Percentiles rank a stretch among this genome's conserved stretches.
Conservation (phyloP, 2,329 filamentous ascomycete species). For the Phaeosphaeriaceae sp. region DNA sequence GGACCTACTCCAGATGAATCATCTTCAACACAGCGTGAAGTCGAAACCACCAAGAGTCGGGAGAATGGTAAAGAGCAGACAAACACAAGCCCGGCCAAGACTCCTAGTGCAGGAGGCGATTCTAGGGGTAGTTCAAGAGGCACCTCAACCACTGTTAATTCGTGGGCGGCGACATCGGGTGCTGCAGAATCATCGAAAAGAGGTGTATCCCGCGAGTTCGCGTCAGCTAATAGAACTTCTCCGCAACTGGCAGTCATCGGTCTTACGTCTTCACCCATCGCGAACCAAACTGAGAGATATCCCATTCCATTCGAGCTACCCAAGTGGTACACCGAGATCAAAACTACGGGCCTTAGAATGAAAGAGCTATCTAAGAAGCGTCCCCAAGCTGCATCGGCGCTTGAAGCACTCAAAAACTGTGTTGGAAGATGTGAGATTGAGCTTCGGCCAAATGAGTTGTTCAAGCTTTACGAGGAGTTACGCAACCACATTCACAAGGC, state of each 20-base stretch:
- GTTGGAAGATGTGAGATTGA: slow-evolving; percentile 25
- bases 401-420: slow-evolving; percentile 33
- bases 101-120: background rate
- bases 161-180: too few species aligned
- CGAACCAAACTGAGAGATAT: slow-evolving; percentile 2
- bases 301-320: slow-evolving; percentile 1
- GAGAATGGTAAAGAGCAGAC: too few species aligned
- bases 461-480: slow-evolving; percentile 38
- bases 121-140: background rate
- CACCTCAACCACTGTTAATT: too few species aligned
- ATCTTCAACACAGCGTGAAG: too few species aligned
- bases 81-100: too few species aligned
- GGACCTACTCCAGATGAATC: too few species aligned
- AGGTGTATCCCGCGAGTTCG: background rate
- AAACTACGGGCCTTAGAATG: background rate
- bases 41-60: too few species aligned
- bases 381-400: slow-evolving; percentile 16
- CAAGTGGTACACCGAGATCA: slow-evolving; percentile 23
- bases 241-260: too few species aligned
- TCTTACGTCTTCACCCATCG: background rate
- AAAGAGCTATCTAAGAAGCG: slow-evolving; percentile 17
- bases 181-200: background rate
- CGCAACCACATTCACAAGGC: slow-evolving; percentile 49
- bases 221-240: background rate
- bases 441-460: slow-evolving; percentile 1